A percentile compares a stretch with the other conserved stretches of the same genome.
Evolutionary conservation across 139 green algal species (phyloP).

Genomic region (Micractinium sp.): DNA sequence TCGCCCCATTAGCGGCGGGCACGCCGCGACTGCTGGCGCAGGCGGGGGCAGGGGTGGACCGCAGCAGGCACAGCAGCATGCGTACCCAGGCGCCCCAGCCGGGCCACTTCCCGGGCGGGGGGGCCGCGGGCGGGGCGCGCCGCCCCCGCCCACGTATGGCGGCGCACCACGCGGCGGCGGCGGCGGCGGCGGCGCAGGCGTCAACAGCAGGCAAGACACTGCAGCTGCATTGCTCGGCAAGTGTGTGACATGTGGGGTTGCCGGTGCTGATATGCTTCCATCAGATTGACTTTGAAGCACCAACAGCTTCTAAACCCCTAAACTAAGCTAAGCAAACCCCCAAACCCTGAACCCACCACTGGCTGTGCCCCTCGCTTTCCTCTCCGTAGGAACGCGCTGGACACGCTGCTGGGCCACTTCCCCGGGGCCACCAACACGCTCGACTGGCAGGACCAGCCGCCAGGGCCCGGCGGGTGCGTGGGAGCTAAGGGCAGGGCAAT

Average conservation of each 20-base stretch:
- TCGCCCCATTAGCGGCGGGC: not conserved
- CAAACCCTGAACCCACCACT: too few species aligned
- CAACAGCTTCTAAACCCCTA: too few species aligned
- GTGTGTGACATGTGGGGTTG: too few species aligned
- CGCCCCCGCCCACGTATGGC: not conserved
- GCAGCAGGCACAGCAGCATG: too few species aligned
- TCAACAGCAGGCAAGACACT: not conserved
- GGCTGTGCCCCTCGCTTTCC: too few species aligned
- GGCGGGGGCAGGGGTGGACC: not conserved
- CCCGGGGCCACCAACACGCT: slow-evolving; percentile 19
- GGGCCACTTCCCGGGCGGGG: not conserved
- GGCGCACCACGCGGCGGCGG: too few species aligned
- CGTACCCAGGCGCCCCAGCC: not conserved
- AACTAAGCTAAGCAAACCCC: too few species aligned
- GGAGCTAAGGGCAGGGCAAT: too few species aligned
- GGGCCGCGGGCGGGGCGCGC: not conserved
- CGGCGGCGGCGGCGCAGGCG: not conserved
- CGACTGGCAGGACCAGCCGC: not conserved
- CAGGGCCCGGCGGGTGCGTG: not conserved
- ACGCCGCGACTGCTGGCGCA: not conserved
- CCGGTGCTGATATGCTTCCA: too few species aligned
- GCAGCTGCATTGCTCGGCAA: not conserved
- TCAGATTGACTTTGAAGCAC: too few species aligned
- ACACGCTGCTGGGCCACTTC: slow-evolving; percentile 4
- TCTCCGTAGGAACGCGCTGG: not conserved